Conservation (phyloP, 78 protist species). For the Dictyostelium firmibasis region DNA sequence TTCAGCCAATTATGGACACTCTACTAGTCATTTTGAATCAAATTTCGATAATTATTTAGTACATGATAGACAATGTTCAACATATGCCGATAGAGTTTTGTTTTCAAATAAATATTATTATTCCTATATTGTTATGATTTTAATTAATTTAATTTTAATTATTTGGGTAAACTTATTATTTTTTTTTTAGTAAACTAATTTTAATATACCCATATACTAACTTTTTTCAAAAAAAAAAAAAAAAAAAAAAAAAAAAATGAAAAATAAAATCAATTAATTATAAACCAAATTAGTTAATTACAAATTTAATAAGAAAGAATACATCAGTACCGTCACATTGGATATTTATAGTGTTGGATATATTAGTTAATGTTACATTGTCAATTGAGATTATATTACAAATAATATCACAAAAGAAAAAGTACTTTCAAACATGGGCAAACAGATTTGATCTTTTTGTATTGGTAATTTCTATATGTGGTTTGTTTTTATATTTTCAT, state of each 20-base stretch:
- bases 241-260: no score
- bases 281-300: not conserved
- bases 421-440: constrained; percentile 16
- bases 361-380: constrained; percentile 29
- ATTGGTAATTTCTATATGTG: constrained; percentile 23
- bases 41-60: not conserved
- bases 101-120: constrained; percentile 53
- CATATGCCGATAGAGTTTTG: constrained; percentile 52
- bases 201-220: no score
- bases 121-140: constrained; percentile 38
- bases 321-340: constrained; percentile 57
- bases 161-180: constrained; percentile 25
- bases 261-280: no score
- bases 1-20: not conserved
- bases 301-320: constrained; percentile 29
- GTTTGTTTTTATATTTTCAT: constrained; percentile 41
- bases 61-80: constrained; percentile 30
- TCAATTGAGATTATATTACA: constrained; percentile 20
- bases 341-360: constrained; percentile 43
- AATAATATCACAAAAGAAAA: constrained; percentile 30
- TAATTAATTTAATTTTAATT: constrained; percentile 14
- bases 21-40: not conserved
- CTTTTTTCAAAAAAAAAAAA: no score
- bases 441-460: constrained; percentile 47
- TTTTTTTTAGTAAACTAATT: no score